Evolutionary conservation across 768 basidiomycete species (phyloP).

Genomic region (Tricholoma terreum): DNA sequence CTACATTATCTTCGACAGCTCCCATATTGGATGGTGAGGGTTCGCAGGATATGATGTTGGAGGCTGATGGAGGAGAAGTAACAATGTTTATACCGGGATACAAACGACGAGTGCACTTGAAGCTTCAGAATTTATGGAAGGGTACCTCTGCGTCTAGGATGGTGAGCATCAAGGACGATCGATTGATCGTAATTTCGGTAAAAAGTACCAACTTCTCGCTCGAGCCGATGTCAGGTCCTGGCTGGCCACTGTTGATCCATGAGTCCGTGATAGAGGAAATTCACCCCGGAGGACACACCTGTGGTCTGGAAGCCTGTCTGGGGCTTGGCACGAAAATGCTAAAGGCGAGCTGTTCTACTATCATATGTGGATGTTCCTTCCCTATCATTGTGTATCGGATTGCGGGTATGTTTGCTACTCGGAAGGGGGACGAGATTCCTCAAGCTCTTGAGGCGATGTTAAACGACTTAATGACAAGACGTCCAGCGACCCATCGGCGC

Average conservation of each 20-base stretch:
- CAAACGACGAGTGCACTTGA: too few species aligned
- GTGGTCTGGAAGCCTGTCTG: constrained; percentile 86
- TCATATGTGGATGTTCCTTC: background rate
- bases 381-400: constrained; percentile 45
- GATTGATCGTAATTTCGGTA: too few species aligned
- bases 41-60: too few species aligned
- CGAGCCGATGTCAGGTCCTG: constrained; percentile 73
- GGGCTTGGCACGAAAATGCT: constrained; percentile 71
- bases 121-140: too few species aligned
- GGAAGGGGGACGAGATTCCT: constrained; percentile 94
- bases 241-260: constrained; percentile 62
- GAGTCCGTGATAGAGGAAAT: constrained; percentile 78
- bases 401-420: constrained; percentile 96
- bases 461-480: constrained; percentile 75
- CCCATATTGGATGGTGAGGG: too few species aligned
- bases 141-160: too few species aligned
- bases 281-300: constrained; percentile 89
- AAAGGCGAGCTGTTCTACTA: constrained; percentile 50
- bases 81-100: too few species aligned
- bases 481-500: constrained; percentile 90
- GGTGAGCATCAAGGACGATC: too few species aligned
- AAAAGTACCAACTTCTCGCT: too few species aligned
- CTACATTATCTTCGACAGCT: too few species aligned
- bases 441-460: constrained; percentile 85
- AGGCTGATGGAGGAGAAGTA: too few species aligned